A percentile compares a stretch with the other conserved stretches of the same genome.
These are phyloP conservation scores for Cercophora scortea DNA, from an alignment of 495 filamentous ascomycete genomes.

Conservation along the genomic window DNA sequence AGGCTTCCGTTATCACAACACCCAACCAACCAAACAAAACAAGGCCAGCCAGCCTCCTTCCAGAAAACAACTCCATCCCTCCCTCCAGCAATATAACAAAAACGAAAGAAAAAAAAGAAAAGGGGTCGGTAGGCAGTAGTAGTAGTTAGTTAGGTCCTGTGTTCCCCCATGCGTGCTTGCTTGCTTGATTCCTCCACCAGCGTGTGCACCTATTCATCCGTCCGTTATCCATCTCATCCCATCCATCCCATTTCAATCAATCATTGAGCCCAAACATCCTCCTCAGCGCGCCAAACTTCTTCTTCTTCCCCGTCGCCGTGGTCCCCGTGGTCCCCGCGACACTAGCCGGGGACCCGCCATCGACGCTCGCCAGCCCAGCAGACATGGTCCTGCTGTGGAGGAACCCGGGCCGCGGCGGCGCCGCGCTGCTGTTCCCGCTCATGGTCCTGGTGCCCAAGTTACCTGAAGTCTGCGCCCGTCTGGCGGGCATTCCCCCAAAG, in stretches of 20 bases:
- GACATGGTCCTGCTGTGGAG: conserved; percentile 14
- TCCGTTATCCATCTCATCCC: not conserved
- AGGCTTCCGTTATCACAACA: too few relatives aligned
- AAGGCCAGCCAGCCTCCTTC: too few relatives aligned
- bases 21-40: too few relatives aligned
- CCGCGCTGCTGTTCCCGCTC: conserved; percentile 5
- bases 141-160: too few relatives aligned
- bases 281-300: conserved; percentile 50
- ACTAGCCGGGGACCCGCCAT: not conserved
- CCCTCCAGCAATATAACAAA: not conserved
- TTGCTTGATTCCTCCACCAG: too few relatives aligned
- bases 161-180: not conserved
- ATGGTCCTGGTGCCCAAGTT: conserved; percentile 25
- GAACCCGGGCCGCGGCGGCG: not conserved
- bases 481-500: not conserved
- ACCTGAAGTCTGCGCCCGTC: conserved; percentile 19
- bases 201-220: not conserved
- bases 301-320: conserved; percentile 44
- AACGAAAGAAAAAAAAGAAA: not conserved
- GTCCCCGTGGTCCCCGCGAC: conserved; percentile 16
- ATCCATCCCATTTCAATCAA: conserved; percentile 17
- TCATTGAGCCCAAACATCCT: conserved; percentile 49
- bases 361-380: conserved; percentile 6
- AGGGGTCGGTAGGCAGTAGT: too few relatives aligned
- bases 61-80: too few relatives aligned